Base-by-base conservation (phyloP, 129 eudicot species). In the Logfia minima region DNA sequence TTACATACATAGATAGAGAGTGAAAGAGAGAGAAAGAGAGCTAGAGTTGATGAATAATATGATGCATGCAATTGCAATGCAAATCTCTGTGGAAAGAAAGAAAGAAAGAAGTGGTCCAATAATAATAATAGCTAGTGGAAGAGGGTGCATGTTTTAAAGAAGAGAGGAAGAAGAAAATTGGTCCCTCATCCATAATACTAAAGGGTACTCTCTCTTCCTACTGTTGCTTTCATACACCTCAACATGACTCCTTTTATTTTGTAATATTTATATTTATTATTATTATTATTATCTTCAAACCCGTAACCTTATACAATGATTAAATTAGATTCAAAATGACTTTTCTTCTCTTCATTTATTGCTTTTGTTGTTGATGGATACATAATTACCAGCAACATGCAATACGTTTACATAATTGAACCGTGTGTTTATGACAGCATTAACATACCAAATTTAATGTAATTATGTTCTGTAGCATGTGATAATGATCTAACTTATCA, bases 181-280 rank as follows among this genome's bases (percentile, higher is more conserved):
- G 84, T 80, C 84, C 84, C 84, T 80, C 84, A 35, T 80, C 74
- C 75, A 80, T 74, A 80, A 80, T 74, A 74, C 75, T 66, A 66
- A 75, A 80, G 84, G 79, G 84, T 80, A 80, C 84, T 74, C 74
- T 74, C 70, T 66, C 79, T 80, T 56, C 75, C 79, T 66, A 80
- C 53, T 56, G 84, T 80, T 74, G 84, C 79, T 80, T 74, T 80
- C 84, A 74, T 80, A 80, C 84, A 80, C 55, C 84, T 80, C 84
- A 80, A 80, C 79, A 80, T 80, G 79, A 80, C 79, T 41, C 75
- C 79, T 13, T 69, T 52, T 53, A 52, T 74, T 74, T 80, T 74
- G 63, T 37, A 80, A 53, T 23, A 28, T 56, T 53, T 73, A 66
- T 39, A 0, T 1, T 39, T 8, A 13, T 48, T 3, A 48, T 48